Conservation (phyloP, 306 rosid genomes). For the Begonia loranthoides region DNA sequence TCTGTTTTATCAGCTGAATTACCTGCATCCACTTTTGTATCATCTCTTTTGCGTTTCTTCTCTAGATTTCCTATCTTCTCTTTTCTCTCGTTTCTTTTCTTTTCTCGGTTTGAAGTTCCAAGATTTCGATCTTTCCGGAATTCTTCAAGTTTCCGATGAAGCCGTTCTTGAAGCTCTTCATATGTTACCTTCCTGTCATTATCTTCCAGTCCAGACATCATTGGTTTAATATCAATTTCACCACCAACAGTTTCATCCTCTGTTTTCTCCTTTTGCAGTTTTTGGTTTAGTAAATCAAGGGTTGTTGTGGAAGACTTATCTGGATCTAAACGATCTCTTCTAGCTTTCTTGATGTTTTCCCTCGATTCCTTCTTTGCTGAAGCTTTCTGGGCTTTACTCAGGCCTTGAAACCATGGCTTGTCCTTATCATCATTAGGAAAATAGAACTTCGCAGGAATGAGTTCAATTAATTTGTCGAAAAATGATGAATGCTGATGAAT, state of each 20-base stretch:
- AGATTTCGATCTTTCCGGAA: constrained; percentile 28
- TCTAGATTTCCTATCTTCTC: constrained; percentile 21
- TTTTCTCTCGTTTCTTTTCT: constrained; percentile 36
- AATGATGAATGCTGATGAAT: constrained; percentile 47
- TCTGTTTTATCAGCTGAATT: constrained; percentile 18
- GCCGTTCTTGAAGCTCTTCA: constrained; percentile 58
- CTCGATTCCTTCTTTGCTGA: constrained; percentile 49
- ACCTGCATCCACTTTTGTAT: not conserved
- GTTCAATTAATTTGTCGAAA: constrained; percentile 69
- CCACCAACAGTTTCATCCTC: constrained; percentile 22
- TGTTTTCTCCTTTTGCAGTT: constrained; percentile 19
- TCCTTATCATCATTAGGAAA: constrained; percentile 42
- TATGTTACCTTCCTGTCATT: constrained; percentile 48
- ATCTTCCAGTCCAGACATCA: constrained; percentile 26
- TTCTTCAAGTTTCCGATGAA: constrained; percentile 47
- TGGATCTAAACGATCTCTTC: too few relatives aligned
- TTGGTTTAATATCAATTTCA: constrained; percentile 23
- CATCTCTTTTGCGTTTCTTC: constrained; percentile 54
- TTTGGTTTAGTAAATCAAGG: constrained; percentile 50
- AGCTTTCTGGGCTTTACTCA: constrained; percentile 44
- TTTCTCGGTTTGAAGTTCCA: constrained; percentile 31
- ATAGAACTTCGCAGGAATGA: constrained; percentile 80
- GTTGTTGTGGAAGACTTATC: constrained; percentile 33
- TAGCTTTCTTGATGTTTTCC: constrained; percentile 17
- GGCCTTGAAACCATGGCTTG: constrained; percentile 85